A percentile compares a stretch with the other conserved stretches of the same genome.
phyloP scores from a whole-genome alignment of 148 eudicot species.

The Amaranthus cruentus region DNA sequence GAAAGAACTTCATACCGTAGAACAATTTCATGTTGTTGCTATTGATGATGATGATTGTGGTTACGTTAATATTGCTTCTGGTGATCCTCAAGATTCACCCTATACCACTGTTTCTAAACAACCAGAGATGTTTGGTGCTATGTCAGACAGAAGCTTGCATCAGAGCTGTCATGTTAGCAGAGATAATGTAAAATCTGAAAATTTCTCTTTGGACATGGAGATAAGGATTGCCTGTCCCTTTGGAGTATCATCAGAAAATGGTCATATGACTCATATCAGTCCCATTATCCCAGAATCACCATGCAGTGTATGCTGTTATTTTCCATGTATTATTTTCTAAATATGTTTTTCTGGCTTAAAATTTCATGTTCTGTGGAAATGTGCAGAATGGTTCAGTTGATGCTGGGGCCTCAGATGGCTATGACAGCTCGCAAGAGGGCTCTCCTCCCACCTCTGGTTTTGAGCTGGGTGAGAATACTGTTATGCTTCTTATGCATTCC shows the following conservation, averaged over 20 bases:
- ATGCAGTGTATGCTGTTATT: conserved; percentile 39
- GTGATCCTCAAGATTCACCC: conserved; percentile 22
- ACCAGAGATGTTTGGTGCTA: conserved; percentile 20
- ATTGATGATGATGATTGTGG: conserved; percentile 24
- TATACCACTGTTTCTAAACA: conserved; percentile 24
- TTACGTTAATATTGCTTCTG: conserved; percentile 20
- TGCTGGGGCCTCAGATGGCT: conserved; percentile 34
- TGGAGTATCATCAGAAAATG: conserved; percentile 25
- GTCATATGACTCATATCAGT: conserved; percentile 21
- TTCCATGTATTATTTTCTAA: conserved; percentile 8
- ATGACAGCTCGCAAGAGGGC: conserved; percentile 37
- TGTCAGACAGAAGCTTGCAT: conserved; percentile 15
- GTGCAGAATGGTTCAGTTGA: conserved; percentile 50
- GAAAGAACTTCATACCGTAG: conserved; percentile 25
- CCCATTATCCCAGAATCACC: conserved; percentile 36
- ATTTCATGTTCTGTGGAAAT: conserved; percentile 3
- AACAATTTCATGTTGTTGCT: conserved; percentile 33
- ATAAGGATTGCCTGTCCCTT: conserved; percentile 24
- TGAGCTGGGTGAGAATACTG: conserved; percentile 31
- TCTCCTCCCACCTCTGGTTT: conserved; percentile 39
- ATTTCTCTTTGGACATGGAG: conserved; percentile 21
- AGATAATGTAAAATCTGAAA: conserved; percentile 14
- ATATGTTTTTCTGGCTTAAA: neutral
- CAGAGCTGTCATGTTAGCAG: conserved; percentile 14
- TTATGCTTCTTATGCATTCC: conserved; percentile 20